Conservation (phyloP, 2,329 filamentous ascomycete species). For the Claviceps humidiphila region DNA sequence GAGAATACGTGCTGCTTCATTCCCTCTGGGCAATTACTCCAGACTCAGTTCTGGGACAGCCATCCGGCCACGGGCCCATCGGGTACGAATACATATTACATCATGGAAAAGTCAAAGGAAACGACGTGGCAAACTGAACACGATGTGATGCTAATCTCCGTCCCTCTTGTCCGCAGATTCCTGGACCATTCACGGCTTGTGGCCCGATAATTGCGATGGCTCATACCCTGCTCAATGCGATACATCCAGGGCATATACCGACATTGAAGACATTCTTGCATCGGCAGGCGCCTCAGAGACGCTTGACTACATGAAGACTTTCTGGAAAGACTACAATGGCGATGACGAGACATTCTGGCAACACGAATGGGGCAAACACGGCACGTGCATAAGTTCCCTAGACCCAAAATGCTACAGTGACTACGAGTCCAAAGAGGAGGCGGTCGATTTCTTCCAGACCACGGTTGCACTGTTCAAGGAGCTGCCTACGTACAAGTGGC, state of each 20-base stretch:
- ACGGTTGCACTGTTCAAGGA: conserved; percentile 52
- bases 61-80: conserved; percentile 47
- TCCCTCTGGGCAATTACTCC: conserved; percentile 55
- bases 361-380: conserved; percentile 66
- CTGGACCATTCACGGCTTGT: conserved; percentile 63
- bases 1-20: conserved; percentile 59
- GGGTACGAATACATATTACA: conserved; percentile 8
- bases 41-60: conserved; percentile 69
- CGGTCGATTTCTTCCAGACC: conserved; percentile 54
- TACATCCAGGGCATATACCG: conserved; percentile 43
- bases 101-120: background rate
- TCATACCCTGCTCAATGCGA: conserved; percentile 57
- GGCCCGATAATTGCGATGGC: conserved; percentile 56
- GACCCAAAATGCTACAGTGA: conserved; percentile 50
- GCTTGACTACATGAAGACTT: conserved; percentile 52
- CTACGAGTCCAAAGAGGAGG: conserved; percentile 49
- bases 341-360: conserved; percentile 55
- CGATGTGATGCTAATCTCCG: background rate
- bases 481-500: conserved; percentile 51
- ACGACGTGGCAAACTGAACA: background rate
- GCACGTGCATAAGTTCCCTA: conserved; percentile 56
- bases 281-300: conserved; percentile 38
- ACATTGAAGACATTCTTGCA: conserved; percentile 50
- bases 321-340: conserved; percentile 58
- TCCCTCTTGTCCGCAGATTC: conserved; percentile 33